These are phyloP conservation scores for Russula brevipes DNA, from an alignment of 768 basidiomycete genomes.

Conservation along the genomic window DNA sequence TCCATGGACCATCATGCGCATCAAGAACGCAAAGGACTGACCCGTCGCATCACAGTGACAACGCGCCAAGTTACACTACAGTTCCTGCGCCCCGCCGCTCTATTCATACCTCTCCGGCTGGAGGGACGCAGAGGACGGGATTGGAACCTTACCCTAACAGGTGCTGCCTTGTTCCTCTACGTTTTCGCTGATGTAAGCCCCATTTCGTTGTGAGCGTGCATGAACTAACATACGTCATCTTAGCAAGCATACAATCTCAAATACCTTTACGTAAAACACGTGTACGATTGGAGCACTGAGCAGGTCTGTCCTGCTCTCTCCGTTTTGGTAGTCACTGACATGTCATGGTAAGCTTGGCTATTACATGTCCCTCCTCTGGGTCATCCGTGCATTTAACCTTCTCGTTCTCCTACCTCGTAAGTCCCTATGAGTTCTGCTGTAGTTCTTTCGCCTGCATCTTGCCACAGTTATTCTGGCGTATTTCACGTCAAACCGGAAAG, in stretches of 20 bases:
- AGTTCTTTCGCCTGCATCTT: background rate
- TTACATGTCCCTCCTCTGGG: slow-evolving; percentile 25
- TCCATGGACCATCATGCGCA: background rate
- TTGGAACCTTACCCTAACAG: slow-evolving; percentile 26
- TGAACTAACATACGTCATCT: background rate
- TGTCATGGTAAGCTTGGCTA: slow-evolving; percentile 20
- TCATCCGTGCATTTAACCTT: slow-evolving; percentile 24
- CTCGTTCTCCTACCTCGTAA: slow-evolving; percentile 24
- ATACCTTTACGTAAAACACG: slow-evolving; percentile 26
- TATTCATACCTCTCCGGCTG: slow-evolving; percentile 20
- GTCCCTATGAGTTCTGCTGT: background rate
- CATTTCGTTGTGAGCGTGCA: background rate
- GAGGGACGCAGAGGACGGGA: slow-evolving; percentile 23
- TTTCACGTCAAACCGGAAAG: slow-evolving; percentile 7
- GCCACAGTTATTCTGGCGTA: slow-evolving; percentile 24
- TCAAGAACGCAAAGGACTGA: slow-evolving; percentile 1
- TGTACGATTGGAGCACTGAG: slow-evolving; percentile 25
- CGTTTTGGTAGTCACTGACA: background rate
- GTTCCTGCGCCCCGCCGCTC: slow-evolving; percentile 21
- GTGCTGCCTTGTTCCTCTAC: slow-evolving; percentile 22
- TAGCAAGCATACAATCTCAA: slow-evolving; percentile 27
- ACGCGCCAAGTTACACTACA: slow-evolving; percentile 7
- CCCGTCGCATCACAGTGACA: background rate
- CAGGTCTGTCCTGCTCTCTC: slow-evolving; percentile 12
- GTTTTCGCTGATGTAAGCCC: slow-evolving; percentile 20